A percentile compares a stretch with the other conserved stretches of the same genome.
These are phyloP conservation scores for Sporothrix curviconia DNA, from an alignment of 2,329 filamentous ascomycete species.

Conservation along the genomic window DNA sequence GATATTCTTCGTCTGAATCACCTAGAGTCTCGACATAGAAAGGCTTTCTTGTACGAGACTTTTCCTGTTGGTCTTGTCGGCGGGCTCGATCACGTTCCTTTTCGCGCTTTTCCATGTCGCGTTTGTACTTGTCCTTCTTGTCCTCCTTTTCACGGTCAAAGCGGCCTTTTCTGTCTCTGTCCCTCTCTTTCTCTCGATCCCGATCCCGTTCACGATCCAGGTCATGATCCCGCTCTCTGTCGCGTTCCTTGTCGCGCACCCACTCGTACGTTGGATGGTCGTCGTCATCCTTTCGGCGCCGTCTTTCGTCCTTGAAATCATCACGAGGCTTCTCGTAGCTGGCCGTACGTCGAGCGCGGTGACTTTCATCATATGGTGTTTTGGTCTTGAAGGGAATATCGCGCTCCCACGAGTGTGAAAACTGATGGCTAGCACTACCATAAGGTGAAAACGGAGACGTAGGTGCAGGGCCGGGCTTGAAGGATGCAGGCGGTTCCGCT, in stretches of 20 bases:
- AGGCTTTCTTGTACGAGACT: slow-evolving; percentile 22
- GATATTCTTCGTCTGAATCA: slow-evolving; percentile 25
- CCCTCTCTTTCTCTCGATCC: slow-evolving; percentile 28
- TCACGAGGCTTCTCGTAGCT: slow-evolving; percentile 35
- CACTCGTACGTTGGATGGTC: slow-evolving; percentile 20
- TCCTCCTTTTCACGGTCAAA: slow-evolving; percentile 24
- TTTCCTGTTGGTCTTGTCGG: slow-evolving; percentile 26
- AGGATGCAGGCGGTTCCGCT: slow-evolving; percentile 40
- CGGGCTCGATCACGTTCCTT: slow-evolving; percentile 22
- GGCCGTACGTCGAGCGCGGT: slow-evolving; percentile 38
- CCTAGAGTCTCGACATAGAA: slow-evolving; percentile 23
- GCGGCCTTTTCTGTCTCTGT: background rate
- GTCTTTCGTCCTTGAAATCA: slow-evolving; percentile 23
- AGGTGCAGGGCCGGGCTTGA: slow-evolving; percentile 32
- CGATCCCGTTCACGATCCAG: slow-evolving; percentile 26
- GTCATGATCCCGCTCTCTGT: slow-evolving; percentile 26
- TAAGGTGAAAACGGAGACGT: slow-evolving; percentile 23
- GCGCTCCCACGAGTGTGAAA: slow-evolving; percentile 43
- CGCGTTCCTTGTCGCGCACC: slow-evolving; percentile 32
- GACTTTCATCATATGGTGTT: slow-evolving; percentile 37
- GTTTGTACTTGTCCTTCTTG: slow-evolving; percentile 27
- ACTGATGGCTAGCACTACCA: slow-evolving; percentile 31
- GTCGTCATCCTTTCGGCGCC: slow-evolving; percentile 27
- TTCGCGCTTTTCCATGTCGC: slow-evolving; percentile 25
- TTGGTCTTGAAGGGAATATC: slow-evolving; percentile 33